These are phyloP conservation scores for Miamiensis avidus DNA, from an alignment of 169 alveolate species.

Conservation along the genomic window DNA sequence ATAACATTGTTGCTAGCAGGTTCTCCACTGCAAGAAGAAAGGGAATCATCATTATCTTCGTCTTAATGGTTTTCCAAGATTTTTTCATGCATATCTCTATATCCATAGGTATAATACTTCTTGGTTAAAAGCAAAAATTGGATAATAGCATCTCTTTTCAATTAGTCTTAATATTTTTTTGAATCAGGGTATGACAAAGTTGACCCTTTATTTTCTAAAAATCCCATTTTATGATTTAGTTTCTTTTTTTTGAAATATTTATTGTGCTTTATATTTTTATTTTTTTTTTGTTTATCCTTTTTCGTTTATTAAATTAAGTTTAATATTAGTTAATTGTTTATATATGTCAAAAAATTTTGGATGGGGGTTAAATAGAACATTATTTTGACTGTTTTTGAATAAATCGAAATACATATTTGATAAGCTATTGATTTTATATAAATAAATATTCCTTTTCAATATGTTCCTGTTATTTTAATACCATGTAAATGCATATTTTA, in stretches of 20 bases:
- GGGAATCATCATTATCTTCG: conserved; percentile 8
- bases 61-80: conserved; percentile 30
- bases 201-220: conserved; percentile 46
- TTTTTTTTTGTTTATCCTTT: not conserved
- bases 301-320: not conserved
- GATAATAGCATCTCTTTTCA: conserved; percentile 53
- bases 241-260: too few species aligned
- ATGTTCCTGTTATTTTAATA: too few species aligned
- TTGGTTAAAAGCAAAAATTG: conserved; percentile 54
- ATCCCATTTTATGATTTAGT: too few species aligned
- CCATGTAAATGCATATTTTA: too few species aligned
- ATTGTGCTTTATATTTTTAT: not conserved
- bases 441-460: too few species aligned
- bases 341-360: too few species aligned
- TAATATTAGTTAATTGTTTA: too few species aligned
- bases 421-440: too few species aligned
- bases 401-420: too few species aligned
- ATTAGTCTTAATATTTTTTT: conserved; percentile 27
- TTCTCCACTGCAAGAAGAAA: not conserved
- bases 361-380: too few species aligned
- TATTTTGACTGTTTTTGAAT: too few species aligned
- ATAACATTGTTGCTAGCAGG: conserved; percentile 18
- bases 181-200: conserved; percentile 49
- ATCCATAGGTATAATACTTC: not conserved
- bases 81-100: not conserved